Evolutionary conservation across 805 yeast species (phyloP), one percentile per base, ranked within the genome.

Genomic region (Myxozyma monticola): DNA sequence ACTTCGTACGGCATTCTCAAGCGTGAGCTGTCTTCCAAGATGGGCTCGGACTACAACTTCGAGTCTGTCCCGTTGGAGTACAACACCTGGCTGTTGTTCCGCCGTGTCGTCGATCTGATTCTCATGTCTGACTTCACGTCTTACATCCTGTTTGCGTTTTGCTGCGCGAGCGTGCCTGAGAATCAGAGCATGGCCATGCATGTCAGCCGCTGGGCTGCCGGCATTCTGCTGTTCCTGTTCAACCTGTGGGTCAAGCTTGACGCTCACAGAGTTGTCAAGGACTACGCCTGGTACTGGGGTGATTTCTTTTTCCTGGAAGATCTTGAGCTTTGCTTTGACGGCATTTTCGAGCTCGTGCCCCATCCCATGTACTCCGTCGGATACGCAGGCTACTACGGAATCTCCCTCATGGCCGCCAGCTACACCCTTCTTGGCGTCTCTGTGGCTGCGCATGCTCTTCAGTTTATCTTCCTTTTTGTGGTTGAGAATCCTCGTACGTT

Each of bases 201-300:
- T 15, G 66, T 69, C 50, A 66, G 78, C 29, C 75, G 89, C 61
- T 70, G 85, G 64, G 46, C 70, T 1, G 68, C 81, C 14, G 95
- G 95, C n/a, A 60, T 74, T 1, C 56, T 70, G 4, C 74, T 87
- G 60, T 80, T 86, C 53, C 51, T 84, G 17, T 85, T 88, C 71
- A 87, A 87, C 63, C 72, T 84, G 25, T 84, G 93, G 89, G 95
- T 87, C 40, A 87, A 87, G 65, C 70, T 86, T 21, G 90, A 88
- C 66, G 95, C 95, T 29, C 96, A 87, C 66, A 77, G 89, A 58
- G 89, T 87, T 17, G 89, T 87, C 51, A 86, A 87, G 66, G 96
- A 87, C 64, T 87, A 82, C 65, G 96, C 96, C 9, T 87, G 96
- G 96, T 87, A 87, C 68, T 87, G 96, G 96, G 96, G 96, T 24